Percentiles rank a stretch among this genome's conserved stretches.
Evolutionary conservation across 495 filamentous ascomycete genomes (phyloP).

Genomic region (Letharia lupina): DNA sequence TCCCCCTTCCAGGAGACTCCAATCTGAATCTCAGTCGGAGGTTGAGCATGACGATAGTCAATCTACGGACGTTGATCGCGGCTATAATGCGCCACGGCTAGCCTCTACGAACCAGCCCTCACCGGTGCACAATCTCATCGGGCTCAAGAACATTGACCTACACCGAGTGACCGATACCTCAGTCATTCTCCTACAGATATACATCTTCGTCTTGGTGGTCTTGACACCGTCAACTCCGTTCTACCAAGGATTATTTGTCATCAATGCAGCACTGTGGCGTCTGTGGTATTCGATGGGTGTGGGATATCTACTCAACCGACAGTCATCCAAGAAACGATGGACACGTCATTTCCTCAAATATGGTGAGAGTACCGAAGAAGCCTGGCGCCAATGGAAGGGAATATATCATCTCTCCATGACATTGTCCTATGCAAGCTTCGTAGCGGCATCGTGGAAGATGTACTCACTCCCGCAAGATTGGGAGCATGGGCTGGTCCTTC

Average conservation of each 20-base stretch:
- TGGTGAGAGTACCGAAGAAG: constrained; percentile 79
- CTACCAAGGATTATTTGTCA: constrained; percentile 69
- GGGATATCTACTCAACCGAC: constrained; percentile 71
- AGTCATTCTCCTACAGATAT: constrained; percentile 62
- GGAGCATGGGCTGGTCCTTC: constrained; percentile 70
- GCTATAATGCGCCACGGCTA: constrained; percentile 28
- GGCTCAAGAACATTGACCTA: constrained; percentile 74
- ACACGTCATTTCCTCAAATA: constrained; percentile 96
- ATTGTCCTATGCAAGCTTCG: constrained; percentile 80
- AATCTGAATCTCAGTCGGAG: constrained; percentile 31
- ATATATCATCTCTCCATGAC: constrained; percentile 87
- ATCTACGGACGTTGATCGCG: constrained; percentile 20
- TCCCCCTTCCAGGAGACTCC: constrained; percentile 63
- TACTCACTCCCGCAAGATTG: constrained; percentile 78
- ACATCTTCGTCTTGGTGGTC: constrained; percentile 61
- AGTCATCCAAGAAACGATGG: constrained; percentile 86
- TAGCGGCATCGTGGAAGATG: constrained; percentile 93
- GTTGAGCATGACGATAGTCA: constrained; percentile 35
- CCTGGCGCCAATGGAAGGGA: constrained; percentile 97
- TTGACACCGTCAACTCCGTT: constrained; percentile 68
- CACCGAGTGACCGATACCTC: constrained; percentile 78
- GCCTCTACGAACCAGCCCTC: constrained; percentile 43
- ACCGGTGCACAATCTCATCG: constrained; percentile 71
- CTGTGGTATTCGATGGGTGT: constrained; percentile 89
- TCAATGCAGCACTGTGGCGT: constrained; percentile 73